Percentiles rank a stretch among this genome's conserved stretches.
These are phyloP conservation scores for Obelidium mucronatum DNA, from an alignment of 192 early-diverging fungal genomes.

Conservation along the genomic window DNA sequence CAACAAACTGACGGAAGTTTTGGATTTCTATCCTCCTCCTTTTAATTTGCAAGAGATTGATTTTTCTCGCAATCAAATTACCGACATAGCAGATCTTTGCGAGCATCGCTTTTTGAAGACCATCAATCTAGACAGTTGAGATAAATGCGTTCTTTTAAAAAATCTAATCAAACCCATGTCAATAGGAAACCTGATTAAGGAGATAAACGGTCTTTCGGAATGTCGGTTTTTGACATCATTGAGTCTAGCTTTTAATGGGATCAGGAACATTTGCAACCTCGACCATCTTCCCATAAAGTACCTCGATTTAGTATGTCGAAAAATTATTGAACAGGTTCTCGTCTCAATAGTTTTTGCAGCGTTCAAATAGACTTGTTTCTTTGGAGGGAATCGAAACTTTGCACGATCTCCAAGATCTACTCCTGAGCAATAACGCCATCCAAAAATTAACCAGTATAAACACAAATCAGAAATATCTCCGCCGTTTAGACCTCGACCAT, in stretches of 20 bases:
- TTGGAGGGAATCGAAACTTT: conserved; percentile 54
- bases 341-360: conserved; percentile 24
- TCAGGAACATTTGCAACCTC: conserved; percentile 50
- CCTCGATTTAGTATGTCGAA: conserved; percentile 46
- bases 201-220: conserved; percentile 43
- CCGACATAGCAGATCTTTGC: conserved; percentile 44
- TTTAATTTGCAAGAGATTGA: conserved; percentile 63
- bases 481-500: conserved; percentile 39
- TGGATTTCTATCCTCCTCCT: conserved; percentile 47
- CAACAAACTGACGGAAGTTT: conserved; percentile 52
- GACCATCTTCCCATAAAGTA: conserved; percentile 52
- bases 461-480: conserved; percentile 39
- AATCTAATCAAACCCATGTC: neutral
- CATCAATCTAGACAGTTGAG: conserved; percentile 52
- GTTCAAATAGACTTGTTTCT: conserved; percentile 46
- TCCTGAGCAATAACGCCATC: conserved; percentile 51
- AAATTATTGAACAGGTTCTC: conserved; percentile 1
- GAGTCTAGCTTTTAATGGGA: conserved; percentile 50
- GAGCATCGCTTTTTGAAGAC: conserved; percentile 53
- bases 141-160: neutral
- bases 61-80: conserved; percentile 59
- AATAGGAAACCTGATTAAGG: conserved; percentile 41
- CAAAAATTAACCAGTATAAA: conserved; percentile 32
- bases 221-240: conserved; percentile 56
- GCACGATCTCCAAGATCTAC: conserved; percentile 48